phyloP scores from a whole-genome alignment of 441 rosid genomes.

The Aleurites moluccanus region DNA sequence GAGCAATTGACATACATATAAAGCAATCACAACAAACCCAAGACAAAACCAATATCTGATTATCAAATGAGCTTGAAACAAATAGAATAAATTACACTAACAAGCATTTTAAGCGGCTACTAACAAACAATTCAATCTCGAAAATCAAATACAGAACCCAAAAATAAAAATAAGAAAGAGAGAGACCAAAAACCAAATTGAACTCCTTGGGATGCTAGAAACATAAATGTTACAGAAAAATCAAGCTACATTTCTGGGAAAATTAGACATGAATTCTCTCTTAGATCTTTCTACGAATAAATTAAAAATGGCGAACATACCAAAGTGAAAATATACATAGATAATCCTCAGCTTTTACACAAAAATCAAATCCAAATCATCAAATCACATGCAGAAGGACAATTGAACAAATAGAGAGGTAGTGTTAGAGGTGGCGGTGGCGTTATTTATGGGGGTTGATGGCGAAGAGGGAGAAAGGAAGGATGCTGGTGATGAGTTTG shows the following conservation, averaged over 20 bases:
- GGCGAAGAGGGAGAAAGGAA: no score
- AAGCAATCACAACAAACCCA: conserved; percentile 1
- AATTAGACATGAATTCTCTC: conserved; percentile 22
- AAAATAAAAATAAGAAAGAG: no score
- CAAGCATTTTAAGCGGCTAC: background rate
- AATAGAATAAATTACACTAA: background rate
- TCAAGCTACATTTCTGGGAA: background rate
- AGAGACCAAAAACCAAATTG: no score
- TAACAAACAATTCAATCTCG: background rate
- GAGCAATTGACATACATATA: background rate
- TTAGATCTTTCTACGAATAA: conserved; percentile 3
- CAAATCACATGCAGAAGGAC: conserved; percentile 44
- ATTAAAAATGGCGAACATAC: conserved; percentile 1
- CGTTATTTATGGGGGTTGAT: no score
- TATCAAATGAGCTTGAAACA: background rate
- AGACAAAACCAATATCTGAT: conserved; percentile 16
- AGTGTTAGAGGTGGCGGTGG: no score
- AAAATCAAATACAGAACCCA: background rate
- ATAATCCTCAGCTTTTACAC: conserved; percentile 19
- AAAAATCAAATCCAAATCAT: conserved; percentile 30
- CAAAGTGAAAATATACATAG: background rate
- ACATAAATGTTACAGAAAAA: background rate
- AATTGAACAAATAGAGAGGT: no score
- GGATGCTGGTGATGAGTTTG: no score
- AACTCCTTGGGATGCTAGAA: conserved; percentile 9